A percentile compares a stretch with the other conserved stretches of the same genome.
Conservation (phyloP, 2,329 filamentous ascomycete genomes). For the Phaeomoniella chlamydospora region DNA sequence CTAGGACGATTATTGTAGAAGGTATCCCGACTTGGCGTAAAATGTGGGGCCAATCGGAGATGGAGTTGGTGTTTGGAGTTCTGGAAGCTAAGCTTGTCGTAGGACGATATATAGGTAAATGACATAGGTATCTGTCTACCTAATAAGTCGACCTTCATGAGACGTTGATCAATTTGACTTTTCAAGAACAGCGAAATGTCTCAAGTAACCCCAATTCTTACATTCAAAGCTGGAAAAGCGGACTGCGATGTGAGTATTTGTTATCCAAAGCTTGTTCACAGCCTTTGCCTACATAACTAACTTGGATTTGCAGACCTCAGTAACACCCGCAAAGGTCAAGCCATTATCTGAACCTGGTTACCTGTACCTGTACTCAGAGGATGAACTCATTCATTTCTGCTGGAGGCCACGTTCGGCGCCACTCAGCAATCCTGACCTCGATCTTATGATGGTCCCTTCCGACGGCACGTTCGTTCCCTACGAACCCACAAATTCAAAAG, state of each 20-base stretch:
- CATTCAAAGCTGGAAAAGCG: conserved; percentile 90
- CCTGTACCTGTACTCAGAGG: conserved; percentile 83
- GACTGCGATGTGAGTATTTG: conserved; percentile 58
- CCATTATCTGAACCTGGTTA: conserved; percentile 64
- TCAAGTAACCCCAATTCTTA: conserved; percentile 74
- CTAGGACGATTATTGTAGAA: no score
- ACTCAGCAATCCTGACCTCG: conserved; percentile 61
- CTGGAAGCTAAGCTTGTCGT: no score
- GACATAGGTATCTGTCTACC: no score
- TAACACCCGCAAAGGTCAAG: conserved; percentile 55
- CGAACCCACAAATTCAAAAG: conserved; percentile 47
- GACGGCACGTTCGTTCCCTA: conserved; percentile 83
- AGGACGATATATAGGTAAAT: no score
- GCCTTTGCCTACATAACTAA: no score
- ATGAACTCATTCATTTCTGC: conserved; percentile 94
- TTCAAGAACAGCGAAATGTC: no score
- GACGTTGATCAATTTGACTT: no score
- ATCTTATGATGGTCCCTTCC: conserved; percentile 83
- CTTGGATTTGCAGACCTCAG: neutral
- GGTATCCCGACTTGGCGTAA: no score
- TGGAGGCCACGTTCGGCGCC: conserved; percentile 71
- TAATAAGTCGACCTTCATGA: no score
- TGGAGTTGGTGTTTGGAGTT: no score
- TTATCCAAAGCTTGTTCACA: neutral
- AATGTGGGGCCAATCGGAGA: no score